Base-by-base conservation (phyloP, 1,139 yeast genomes). In the Yamadazyma epiphylla region DNA sequence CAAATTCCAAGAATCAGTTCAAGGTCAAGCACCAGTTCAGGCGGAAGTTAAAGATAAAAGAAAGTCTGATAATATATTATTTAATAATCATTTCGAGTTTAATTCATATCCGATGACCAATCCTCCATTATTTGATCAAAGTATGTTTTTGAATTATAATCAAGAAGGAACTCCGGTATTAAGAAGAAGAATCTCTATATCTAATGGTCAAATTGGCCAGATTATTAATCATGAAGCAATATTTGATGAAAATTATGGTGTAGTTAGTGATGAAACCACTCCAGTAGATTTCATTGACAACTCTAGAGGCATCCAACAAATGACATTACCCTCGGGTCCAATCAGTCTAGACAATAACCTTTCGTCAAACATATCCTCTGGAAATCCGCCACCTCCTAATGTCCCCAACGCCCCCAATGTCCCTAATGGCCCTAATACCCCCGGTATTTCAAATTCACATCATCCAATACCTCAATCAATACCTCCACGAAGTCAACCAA, bases 121-220 rank as follows among this genome's bases (percentile, higher is more conserved):
- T 43, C 85, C 85, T 1, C 84, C 84, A 4, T 62, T 78, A 24
- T 74, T 76, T 45, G 83, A 78, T 47, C 67, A 73, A 26, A 64
- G 77, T 4, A 57, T 73, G 59, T 60, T 63, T 43, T 52, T 69
- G 16, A 55, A 70, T 30, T 66, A 53, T 46, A 49, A 49, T 35
- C 60, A 42, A 33, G 70, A 69, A 23, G 74, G 74, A 0, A 54
- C 55, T 9, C 68, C 64, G 5, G 60, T 81, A 35, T 25, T 37
- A n/a, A 65, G 88, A 48, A 62, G 89, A 45, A 56, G 74, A 41
- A 74, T 82, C 5, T 81, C 89, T 25, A 81, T 82, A 29, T 80
- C 88, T 10, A 81, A 81, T 54, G 91, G 91, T 43, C 91, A 81
- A 49, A 81, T 82, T 42, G 83, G 86, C 26, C 89, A 82, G 49